phyloP scores from a whole-genome alignment of 129 eudicot genomes.

The Flaveria sonorensis region DNA sequence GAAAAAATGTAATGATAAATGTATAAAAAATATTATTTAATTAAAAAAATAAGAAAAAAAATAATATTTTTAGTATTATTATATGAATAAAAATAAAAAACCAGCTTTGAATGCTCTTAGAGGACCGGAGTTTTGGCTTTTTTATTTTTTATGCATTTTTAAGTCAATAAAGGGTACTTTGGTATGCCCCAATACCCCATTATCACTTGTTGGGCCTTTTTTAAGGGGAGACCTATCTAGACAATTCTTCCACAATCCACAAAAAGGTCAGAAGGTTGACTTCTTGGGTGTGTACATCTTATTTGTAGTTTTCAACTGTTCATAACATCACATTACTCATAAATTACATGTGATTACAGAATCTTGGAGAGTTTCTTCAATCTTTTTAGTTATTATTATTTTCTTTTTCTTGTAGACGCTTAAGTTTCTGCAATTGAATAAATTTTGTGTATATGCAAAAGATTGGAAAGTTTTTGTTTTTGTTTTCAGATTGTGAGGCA shows the following conservation, averaged over 20 bases:
- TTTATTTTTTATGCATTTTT: background rate
- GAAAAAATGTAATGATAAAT: too few relatives aligned
- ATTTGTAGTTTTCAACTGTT: slow-evolving; percentile 7
- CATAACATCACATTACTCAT: slow-evolving; percentile 11
- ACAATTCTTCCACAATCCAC: slow-evolving; percentile 14
- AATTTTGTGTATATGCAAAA: background rate
- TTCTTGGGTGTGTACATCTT: slow-evolving; percentile 2
- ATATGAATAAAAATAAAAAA: too few relatives aligned
- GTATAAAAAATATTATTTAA: too few relatives aligned
- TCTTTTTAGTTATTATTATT: background rate
- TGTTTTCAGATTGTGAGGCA: slow-evolving; percentile 30
- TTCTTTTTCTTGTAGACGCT: slow-evolving; percentile 23
- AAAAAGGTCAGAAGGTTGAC: slow-evolving; percentile 5
- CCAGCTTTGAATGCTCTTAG: too few relatives aligned
- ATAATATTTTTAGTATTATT: too few relatives aligned
- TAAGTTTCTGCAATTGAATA: background rate
- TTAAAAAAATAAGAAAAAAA: too few relatives aligned
- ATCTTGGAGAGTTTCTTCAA: slow-evolving; percentile 18
- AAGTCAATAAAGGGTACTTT: background rate
- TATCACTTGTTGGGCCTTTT: slow-evolving; percentile 1
- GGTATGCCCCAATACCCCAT: slow-evolving; percentile 2
- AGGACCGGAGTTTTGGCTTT: background rate
- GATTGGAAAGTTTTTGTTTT: background rate
- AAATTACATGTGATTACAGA: slow-evolving; percentile 18
- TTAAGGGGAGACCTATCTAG: background rate